Base-by-base conservation (phyloP, 768 basidiomycete genomes). In the Pulveroboletus sp. region DNA sequence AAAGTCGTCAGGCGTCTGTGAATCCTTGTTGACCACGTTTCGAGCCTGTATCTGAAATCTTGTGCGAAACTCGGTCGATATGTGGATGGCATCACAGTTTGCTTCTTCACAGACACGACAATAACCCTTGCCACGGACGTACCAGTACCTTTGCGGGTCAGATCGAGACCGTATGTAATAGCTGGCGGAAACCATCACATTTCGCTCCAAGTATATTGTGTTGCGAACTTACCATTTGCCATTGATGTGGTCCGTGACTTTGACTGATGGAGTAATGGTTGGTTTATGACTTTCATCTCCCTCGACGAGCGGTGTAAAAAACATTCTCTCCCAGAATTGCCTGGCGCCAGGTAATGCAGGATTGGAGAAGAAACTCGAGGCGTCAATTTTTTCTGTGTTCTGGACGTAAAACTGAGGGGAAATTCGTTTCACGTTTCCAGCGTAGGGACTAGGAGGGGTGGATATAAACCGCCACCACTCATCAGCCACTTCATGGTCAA, bases 391-490 rank as follows among this genome's bases (percentile, higher is more conserved):
- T 12, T 7, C 11, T 11, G 21, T 29, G 36, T 24, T 13, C 12
- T 49, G 48, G 36, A 19, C 11, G 29, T 49, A 49, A 38, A 49
- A 49, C 21, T 49, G 40, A 16, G 47, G 40, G 23, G 34, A 31
- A 17, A 43, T 17, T 9, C 47, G 47, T 21, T 14, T 23, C 19
- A 49, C 35, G 17, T 32, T n/a, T 27, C 34, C 47, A 37, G 21
- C 33, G 17, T 43, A 50, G 14, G 49, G 49, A n/a, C 49, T 40
- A 9, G 50, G 9, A 23, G 52, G 53, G 24, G 51, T 53, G 20
- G 59, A 53, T 19, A 67, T 45, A 19, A 47, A 39, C n/a, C 62
- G 47, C 57, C 54, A 67, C 62, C 64, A 67, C 16, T 59, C 54
- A 39, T 64, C 64, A 27, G 64, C 64, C 9, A 58, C 50, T 21